These are phyloP conservation scores for Volvox reticuliferus DNA, from an alignment of 139 green algal genomes.

Conservation along the genomic window DNA sequence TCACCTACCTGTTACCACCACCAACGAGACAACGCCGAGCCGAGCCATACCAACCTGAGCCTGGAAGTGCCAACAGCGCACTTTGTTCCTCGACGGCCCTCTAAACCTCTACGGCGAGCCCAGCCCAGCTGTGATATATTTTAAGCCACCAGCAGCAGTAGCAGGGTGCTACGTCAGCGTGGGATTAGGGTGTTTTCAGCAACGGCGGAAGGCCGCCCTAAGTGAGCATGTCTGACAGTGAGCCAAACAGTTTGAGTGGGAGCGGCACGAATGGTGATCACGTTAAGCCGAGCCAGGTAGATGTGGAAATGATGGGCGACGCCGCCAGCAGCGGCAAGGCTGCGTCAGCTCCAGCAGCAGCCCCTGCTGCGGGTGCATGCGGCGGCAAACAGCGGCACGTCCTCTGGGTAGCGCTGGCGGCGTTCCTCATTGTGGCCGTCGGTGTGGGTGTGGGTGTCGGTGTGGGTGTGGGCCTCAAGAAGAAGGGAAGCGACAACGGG, in stretches of 20 bases:
- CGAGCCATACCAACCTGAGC: no score
- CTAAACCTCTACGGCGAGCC: no score
- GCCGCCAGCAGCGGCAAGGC: not conserved
- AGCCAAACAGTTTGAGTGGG: not conserved
- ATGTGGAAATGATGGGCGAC: not conserved
- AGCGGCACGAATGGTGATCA: not conserved
- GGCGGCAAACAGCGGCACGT: not conserved
- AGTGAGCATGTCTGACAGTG: no score
- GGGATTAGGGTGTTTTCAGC: no score
- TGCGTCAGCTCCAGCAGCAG: not conserved
- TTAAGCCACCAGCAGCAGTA: no score
- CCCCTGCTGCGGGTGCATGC: not conserved
- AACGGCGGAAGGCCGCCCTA: no score
- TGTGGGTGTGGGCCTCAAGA: conserved; percentile 23
- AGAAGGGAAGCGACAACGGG: not conserved
- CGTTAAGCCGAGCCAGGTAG: not conserved
- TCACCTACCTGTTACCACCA: no score
- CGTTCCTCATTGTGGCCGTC: conserved; percentile 8
- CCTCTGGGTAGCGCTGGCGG: not conserved
- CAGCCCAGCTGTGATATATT: no score
- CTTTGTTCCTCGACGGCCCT: no score
- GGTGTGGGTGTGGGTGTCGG: conserved; percentile 46
- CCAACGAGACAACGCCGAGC: no score
- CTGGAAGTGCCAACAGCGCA: no score
- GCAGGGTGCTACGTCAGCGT: no score